These are phyloP conservation scores for Malassezia caprae DNA, from an alignment of 1,284 basidiomycete species.

Conservation along the genomic window DNA sequence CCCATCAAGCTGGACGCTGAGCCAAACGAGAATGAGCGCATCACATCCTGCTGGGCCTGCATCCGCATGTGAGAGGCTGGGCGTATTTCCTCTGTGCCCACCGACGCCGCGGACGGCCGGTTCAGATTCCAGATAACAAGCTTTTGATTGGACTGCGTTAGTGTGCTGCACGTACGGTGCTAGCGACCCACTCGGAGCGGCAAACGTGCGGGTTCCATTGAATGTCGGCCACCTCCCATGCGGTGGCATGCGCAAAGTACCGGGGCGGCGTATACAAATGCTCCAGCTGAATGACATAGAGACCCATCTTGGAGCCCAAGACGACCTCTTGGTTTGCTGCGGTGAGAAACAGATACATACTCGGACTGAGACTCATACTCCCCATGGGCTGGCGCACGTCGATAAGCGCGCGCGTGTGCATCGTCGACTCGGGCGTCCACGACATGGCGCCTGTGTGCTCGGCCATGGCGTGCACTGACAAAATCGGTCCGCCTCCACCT, in stretches of 20 bases:
- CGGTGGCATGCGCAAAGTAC: slow-evolving; percentile 86
- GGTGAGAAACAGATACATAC: slow-evolving; percentile 5
- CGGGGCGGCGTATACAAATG: slow-evolving; percentile 76
- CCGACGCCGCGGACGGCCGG: slow-evolving; percentile 19
- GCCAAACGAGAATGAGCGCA: background rate
- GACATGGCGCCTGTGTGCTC: background rate
- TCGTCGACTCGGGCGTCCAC: slow-evolving; percentile 3
- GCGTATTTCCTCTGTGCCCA: background rate
- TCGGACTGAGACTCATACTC: slow-evolving; percentile 44
- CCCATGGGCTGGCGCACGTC: slow-evolving; percentile 36
- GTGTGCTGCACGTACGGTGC: slow-evolving; percentile 55
- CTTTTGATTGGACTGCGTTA: slow-evolving; percentile 66
- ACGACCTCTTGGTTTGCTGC: slow-evolving; percentile 45
- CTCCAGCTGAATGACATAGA: slow-evolving; percentile 92
- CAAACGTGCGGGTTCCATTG: slow-evolving; percentile 91
- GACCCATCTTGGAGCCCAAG: slow-evolving; percentile 60
- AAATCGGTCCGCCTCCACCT: slow-evolving; percentile 1
- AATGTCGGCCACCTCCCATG: slow-evolving; percentile 84
- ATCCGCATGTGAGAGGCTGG: background rate
- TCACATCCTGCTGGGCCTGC: background rate
- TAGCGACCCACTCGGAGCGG: slow-evolving; percentile 79
- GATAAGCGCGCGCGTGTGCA: slow-evolving; percentile 9
- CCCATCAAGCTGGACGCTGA: background rate
- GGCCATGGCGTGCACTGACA: background rate
- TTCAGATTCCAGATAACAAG: slow-evolving; percentile 90